phyloP scores from a whole-genome alignment of 2,329 filamentous ascomycete species.

The Westerdykella sp. region DNA sequence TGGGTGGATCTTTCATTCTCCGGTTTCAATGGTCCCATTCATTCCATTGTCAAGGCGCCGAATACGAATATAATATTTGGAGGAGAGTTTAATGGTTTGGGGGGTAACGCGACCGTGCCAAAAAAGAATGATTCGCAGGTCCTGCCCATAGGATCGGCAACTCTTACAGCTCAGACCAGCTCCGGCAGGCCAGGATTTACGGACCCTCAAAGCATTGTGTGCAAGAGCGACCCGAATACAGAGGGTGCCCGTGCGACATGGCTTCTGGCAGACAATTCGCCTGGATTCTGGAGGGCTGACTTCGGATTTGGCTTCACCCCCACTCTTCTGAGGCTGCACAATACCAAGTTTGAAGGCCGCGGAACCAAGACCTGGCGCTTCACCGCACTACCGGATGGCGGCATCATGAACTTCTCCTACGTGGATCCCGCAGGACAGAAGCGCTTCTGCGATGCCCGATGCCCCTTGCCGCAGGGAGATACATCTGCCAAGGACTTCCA shows the following conservation, averaged over 20 bases:
- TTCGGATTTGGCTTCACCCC: slow-evolving; percentile 83
- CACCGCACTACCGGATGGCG: slow-evolving; percentile 75
- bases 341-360: slow-evolving; percentile 75
- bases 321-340: slow-evolving; percentile 80
- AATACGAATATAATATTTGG: slow-evolving; percentile 89
- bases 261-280: slow-evolving; percentile 67
- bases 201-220: slow-evolving; percentile 76
- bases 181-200: slow-evolving; percentile 58
- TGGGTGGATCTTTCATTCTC: slow-evolving; percentile 83
- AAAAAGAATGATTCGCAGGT: slow-evolving; percentile 65
- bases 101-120: slow-evolving; percentile 70
- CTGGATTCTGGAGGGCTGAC: slow-evolving; percentile 76
- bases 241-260: slow-evolving; percentile 73
- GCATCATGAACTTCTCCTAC: slow-evolving; percentile 95
- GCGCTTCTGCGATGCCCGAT: slow-evolving; percentile 69
- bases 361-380: slow-evolving; percentile 86
- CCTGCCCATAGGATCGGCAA: slow-evolving; percentile 77
- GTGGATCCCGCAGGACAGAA: slow-evolving; percentile 66
- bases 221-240: slow-evolving; percentile 58
- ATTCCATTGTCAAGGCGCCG: slow-evolving; percentile 71
- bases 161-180: slow-evolving; percentile 61
- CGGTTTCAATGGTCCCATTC: slow-evolving; percentile 90
- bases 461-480: slow-evolving; percentile 69
- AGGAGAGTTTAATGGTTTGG: slow-evolving; percentile 80
- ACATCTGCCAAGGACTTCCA: slow-evolving; percentile 77